These are phyloP conservation scores for Penicillium sp. DNA, from an alignment of 2,329 filamentous ascomycete genomes.

Conservation along the genomic window DNA sequence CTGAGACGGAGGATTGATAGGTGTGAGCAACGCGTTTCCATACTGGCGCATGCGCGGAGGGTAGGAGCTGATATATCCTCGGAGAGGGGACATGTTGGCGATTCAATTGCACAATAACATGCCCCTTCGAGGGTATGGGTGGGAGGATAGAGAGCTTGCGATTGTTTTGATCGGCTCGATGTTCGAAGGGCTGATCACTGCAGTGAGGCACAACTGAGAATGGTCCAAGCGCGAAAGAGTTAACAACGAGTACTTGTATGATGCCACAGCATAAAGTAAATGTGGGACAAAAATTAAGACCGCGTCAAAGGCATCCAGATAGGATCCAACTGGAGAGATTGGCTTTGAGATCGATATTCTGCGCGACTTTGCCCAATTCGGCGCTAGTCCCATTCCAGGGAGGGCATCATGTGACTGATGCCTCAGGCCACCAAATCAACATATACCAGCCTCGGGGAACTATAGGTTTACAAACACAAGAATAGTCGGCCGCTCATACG, in stretches of 20 bases:
- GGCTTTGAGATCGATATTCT: slow-evolving; percentile 21
- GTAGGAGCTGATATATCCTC: slow-evolving; percentile 88
- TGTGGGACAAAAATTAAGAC: not conserved
- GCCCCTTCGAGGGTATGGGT: slow-evolving; percentile 31
- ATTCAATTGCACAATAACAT: slow-evolving; percentile 36
- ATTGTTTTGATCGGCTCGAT: slow-evolving; percentile 24
- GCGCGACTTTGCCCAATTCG: slow-evolving; percentile 31
- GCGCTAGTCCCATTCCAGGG: slow-evolving; percentile 30
- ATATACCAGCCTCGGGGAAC: too few relatives aligned
- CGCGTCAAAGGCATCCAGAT: slow-evolving; percentile 2
- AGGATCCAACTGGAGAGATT: slow-evolving; percentile 7
- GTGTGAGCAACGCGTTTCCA: slow-evolving; percentile 86
- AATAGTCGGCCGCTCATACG: too few relatives aligned
- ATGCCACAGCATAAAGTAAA: not conserved
- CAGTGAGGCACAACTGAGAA: slow-evolving; percentile 1
- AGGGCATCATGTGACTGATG: slow-evolving; percentile 28
- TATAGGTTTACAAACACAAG: too few relatives aligned
- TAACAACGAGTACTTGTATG: not conserved
- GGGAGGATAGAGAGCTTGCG: slow-evolving; percentile 20
- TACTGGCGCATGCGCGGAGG: slow-evolving; percentile 86
- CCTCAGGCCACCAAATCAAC: slow-evolving; percentile 6
- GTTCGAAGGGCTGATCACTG: slow-evolving; percentile 20
- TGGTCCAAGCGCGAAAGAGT: slow-evolving; percentile 1
- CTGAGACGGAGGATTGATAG: slow-evolving; percentile 71
- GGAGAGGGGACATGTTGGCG: slow-evolving; percentile 60